phyloP scores from a whole-genome alignment of 1,139 yeast species.

The Pichia inconspicua region DNA sequence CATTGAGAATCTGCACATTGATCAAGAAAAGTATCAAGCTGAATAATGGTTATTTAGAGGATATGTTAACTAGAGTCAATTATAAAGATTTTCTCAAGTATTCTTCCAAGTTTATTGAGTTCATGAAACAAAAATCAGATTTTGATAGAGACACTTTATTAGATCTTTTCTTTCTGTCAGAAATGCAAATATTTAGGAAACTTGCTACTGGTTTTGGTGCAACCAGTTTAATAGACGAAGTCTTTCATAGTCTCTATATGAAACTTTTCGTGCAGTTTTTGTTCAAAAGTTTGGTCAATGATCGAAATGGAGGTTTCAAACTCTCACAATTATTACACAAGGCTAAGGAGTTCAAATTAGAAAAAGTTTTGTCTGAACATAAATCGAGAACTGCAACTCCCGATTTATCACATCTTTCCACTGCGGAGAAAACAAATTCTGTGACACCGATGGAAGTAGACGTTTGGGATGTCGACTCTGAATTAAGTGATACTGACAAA shows the following conservation, averaged over 20 bases:
- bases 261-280: slow-evolving; percentile 32
- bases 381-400: slow-evolving; percentile 7
- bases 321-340: not conserved
- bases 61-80: slow-evolving; percentile 38
- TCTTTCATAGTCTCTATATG: slow-evolving; percentile 56
- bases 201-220: slow-evolving; percentile 79
- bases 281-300: slow-evolving; percentile 7
- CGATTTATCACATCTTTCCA: not conserved
- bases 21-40: slow-evolving; percentile 41
- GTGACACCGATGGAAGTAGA: slow-evolving; percentile 1
- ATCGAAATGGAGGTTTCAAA: not conserved
- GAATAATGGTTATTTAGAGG: slow-evolving; percentile 47
- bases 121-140: slow-evolving; percentile 18
- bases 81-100: slow-evolving; percentile 40
- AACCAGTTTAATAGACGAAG: slow-evolving; percentile 70
- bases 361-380: not conserved
- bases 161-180: slow-evolving; percentile 39
- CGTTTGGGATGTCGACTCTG: not conserved
- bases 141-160: slow-evolving; percentile 30
- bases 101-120: slow-evolving; percentile 32
- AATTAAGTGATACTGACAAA: slow-evolving; percentile 1
- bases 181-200: slow-evolving; percentile 57
- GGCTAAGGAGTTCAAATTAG: slow-evolving; percentile 2
- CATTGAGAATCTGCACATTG: slow-evolving; percentile 43
- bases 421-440: not conserved